Conservation (phyloP, 495 filamentous ascomycete species). For the Penicillium flavigenum region DNA sequence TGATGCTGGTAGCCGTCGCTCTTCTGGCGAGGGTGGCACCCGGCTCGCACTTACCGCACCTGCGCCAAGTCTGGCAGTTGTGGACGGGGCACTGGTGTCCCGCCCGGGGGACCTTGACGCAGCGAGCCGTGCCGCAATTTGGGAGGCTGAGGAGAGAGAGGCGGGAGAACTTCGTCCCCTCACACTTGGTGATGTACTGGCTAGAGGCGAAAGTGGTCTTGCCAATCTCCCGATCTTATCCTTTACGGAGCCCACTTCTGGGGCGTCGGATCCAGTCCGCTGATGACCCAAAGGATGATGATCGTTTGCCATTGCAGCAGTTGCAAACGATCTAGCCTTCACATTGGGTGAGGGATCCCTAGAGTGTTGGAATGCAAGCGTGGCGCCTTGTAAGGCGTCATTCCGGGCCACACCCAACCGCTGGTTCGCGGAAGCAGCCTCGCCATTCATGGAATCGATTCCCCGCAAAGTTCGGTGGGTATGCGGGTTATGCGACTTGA, state of each 20-base stretch:
- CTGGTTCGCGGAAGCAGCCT: constrained; percentile 35
- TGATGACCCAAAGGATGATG: constrained; percentile 19
- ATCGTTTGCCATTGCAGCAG: constrained; percentile 24
- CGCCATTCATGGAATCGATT: constrained; percentile 36
- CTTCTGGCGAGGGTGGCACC: constrained; percentile 14
- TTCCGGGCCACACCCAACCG: constrained; percentile 30
- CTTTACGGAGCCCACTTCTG: constrained; percentile 42
- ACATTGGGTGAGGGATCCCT: constrained; percentile 20
- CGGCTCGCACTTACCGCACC: constrained; percentile 26
- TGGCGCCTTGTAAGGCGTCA: constrained; percentile 40
- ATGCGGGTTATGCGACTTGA: not conserved
- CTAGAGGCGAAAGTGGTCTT: constrained; percentile 18
- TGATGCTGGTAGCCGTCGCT: constrained; percentile 19
- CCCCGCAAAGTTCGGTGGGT: not conserved
- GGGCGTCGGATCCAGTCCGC: constrained; percentile 27
- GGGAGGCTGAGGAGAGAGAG: constrained; percentile 25
- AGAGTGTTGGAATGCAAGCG: constrained; percentile 36
- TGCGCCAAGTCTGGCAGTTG: constrained; percentile 24
- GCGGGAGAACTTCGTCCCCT: constrained; percentile 17
- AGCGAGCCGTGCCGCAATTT: constrained; percentile 42
- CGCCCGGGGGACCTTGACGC: constrained; percentile 31
- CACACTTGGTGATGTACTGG: constrained; percentile 6
- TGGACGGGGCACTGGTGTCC: constrained; percentile 7
- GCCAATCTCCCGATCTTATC: constrained; percentile 43
- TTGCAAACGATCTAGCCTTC: constrained; percentile 15